Base-by-base conservation (phyloP, 1,284 basidiomycete genomes). In the Thelephora terrestris region DNA sequence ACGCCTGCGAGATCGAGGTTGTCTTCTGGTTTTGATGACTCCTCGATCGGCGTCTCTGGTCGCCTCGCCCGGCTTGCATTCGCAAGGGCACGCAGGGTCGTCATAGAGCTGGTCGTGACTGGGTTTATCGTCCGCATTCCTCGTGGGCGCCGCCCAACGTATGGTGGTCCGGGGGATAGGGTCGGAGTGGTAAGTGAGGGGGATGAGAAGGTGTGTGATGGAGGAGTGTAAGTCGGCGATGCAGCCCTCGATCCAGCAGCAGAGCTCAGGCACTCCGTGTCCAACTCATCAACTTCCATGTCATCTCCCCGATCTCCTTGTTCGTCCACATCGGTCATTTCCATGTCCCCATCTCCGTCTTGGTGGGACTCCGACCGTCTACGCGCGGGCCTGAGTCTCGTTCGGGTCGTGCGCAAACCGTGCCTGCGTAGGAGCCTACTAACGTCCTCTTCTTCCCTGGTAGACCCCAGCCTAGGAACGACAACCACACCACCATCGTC, bases 1-100 rank as follows among this genome's bases (percentile, higher is more conserved):
- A 77, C 68, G 7, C 85, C 85, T 0, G 82, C 82, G 43, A 88
- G 65, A 58, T 89, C 81, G 44, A 79, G 59, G 55, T 82, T 78
- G 14, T 42, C 39, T n/a, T 42, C 39, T 4, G 20, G 69, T 61
- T 34, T 61, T 53, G 52, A 37, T 39, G 50, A 47, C 47, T 46
- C 42, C 20, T 55, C 34, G 46, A 36, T 25, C 49, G 47, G 47
- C 50, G 43, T 50, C 40, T 34, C 49, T 45, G 18, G 50, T 55
- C 17, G 51, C 46, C n/a, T 45, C 53, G 42, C 37, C 48, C 43
- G 27, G 34, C 51, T 44, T 54, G 53, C 52, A 53, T 25, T 17
- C 61, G 62, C 27, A 59, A 63, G 61, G 5, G 60, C 64, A 47
- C 68, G 69, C 17, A 59, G 53, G 40, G 64, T 32, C 29, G 7